Evolutionary conservation across 768 basidiomycete genomes (phyloP), one percentile per base, ranked within the genome.

Genomic region (Termitomyces sp.): DNA sequence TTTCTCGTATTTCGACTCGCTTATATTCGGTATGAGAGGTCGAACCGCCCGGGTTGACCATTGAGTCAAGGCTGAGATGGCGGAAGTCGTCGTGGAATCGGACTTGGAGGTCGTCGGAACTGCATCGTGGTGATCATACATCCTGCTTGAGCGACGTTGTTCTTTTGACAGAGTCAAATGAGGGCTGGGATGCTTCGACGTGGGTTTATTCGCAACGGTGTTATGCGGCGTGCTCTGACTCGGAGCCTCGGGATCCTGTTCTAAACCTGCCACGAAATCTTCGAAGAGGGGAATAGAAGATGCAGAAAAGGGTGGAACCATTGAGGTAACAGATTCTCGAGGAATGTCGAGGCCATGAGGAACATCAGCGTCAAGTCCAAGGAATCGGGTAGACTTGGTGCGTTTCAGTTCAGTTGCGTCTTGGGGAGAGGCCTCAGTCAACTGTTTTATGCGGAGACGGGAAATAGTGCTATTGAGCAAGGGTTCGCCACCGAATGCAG

Each of bases 171-270:
- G 57, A 45, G 70, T 69, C 56, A 76, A 57, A 46, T 75, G 70
- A 32, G 73, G 66, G n/a, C 72, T 70, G 9, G 70, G 66, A 49
- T 66, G 65, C 32, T 61, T 61, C 42, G 67, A 65, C 6, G 54
- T 60, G 22, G 69, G 65, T 59, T 72, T 77, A 40, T 65, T 65
- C 40, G 72, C 64, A 54, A 73, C 68, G 22, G 68, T 71, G 57
- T 80, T 81, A 60, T 81, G 80, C 1, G 85, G 85, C 0, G 86
- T 87, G 64, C 84, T 87, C 65, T 85, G 78, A 3, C 84, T 87
- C 65, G 85, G 78, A 3, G 82, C 79, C 43, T 76, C 73, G 22
- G 82, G 82, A 32, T 77, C 77, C 14, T 71, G 70, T 19, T 71
- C 64, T 26, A 78, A 60, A 45, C 70, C 74, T 43, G 72, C 73